A percentile compares a stretch with the other conserved stretches of the same genome.
Evolutionary conservation across 2,329 filamentous ascomycete genomes (phyloP).

Genomic region (Monosporascus cannonballus): DNA sequence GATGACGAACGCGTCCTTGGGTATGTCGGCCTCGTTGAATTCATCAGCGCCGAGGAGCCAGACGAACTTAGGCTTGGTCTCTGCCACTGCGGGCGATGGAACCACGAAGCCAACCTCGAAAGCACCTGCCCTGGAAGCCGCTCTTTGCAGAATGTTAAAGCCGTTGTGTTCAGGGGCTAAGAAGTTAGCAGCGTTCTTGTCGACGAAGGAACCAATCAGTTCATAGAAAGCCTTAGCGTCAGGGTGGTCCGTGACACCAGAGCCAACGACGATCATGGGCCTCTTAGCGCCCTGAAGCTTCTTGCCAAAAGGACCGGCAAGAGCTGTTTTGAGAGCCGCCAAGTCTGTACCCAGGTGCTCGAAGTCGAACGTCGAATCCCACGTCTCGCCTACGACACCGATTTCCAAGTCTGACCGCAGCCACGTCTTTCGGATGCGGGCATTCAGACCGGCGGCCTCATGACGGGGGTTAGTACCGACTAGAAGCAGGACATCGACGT

Average conservation of each 20-base stretch:
- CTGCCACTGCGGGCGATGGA: constrained; percentile 72
- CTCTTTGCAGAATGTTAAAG: constrained; percentile 92
- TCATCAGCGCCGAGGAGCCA: constrained; percentile 97
- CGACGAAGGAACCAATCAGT: constrained; percentile 80
- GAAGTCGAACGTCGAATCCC: constrained; percentile 92
- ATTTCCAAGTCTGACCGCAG: constrained; percentile 90
- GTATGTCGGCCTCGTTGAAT: constrained; percentile 76
- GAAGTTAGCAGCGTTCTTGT: constrained; percentile 89
- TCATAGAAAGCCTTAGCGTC: constrained; percentile 94
- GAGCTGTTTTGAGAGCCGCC: constrained; percentile 74
- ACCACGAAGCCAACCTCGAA: constrained; percentile 95
- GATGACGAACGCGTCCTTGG: constrained; percentile 91
- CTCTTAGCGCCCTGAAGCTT: constrained; percentile 81
- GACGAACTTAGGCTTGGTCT: constrained; percentile 86
- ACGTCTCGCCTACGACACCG: constrained; percentile 83
- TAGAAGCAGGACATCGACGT: constrained; percentile 85
- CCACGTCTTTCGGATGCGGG: constrained; percentile 97
- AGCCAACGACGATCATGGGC: constrained; percentile 96
- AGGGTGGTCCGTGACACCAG: constrained; percentile 80
- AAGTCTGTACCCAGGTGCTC: constrained; percentile 80
- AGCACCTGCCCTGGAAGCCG: constrained; percentile 85
- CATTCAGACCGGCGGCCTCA: constrained; percentile 91
- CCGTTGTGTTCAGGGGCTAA: constrained; percentile 89
- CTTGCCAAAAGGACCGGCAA: constrained; percentile 86
- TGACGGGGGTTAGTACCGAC: constrained; percentile 93